phyloP scores from a whole-genome alignment of 768 basidiomycete species.

The Tulasnella sp. region DNA sequence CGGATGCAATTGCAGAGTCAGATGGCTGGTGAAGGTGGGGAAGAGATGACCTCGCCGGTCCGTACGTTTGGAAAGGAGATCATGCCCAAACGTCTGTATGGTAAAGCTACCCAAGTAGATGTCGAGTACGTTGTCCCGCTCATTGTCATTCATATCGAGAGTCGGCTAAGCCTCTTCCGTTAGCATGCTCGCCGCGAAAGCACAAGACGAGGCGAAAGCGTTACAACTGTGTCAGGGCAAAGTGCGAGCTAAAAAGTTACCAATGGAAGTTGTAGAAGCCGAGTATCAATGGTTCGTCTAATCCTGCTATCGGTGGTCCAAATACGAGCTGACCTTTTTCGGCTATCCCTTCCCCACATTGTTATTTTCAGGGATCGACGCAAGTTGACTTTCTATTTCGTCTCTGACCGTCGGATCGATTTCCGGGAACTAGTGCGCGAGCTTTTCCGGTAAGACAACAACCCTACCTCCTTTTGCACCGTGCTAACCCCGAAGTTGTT shows the following conservation, averaged over 20 bases:
- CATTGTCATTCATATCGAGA: not conserved
- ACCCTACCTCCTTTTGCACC: not conserved
- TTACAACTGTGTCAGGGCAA: slow-evolving; percentile 87
- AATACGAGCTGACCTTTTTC: not conserved
- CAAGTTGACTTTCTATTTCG: slow-evolving; percentile 96
- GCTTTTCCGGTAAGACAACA: slow-evolving; percentile 66
- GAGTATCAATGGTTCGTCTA: slow-evolving; percentile 90
- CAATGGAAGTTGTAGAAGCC: slow-evolving; percentile 98
- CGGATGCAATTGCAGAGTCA: slow-evolving; percentile 67
- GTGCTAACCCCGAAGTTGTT: not conserved
- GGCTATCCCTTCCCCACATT: not conserved
- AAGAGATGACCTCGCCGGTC: slow-evolving; percentile 34
- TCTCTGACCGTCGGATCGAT: slow-evolving; percentile 92
- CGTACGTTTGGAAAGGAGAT: slow-evolving; percentile 62
- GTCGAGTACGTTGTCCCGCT: slow-evolving; percentile 54
- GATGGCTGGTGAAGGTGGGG: slow-evolving; percentile 38
- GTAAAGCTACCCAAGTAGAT: slow-evolving; percentile 78
- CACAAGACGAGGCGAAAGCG: slow-evolving; percentile 88
- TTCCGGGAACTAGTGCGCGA: slow-evolving; percentile 95
- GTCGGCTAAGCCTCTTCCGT: not conserved
- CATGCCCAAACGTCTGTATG: slow-evolving; percentile 94
- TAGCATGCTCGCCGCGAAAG: slow-evolving; percentile 74
- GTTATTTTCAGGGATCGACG: slow-evolving; percentile 74
- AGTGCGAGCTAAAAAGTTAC: slow-evolving; percentile 87
- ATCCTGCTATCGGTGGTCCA: not conserved